Evolutionary conservation across 2,329 filamentous ascomycete species (phyloP), one percentile per base, ranked within the genome.

Genomic region (Ophiocordyceps camponoti-floridani): DNA sequence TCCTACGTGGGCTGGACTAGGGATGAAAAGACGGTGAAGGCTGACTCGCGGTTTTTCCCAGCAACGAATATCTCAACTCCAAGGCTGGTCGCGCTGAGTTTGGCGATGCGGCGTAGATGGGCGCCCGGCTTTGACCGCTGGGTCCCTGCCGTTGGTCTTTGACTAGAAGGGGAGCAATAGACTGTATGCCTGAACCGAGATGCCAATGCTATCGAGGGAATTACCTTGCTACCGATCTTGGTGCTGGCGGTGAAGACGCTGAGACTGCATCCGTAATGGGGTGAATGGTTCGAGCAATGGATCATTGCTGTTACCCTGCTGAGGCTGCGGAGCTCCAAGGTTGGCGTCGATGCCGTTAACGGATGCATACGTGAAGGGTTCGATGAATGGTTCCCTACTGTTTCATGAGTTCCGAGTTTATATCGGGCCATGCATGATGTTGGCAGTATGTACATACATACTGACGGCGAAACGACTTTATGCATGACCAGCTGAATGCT

Each of bases 31-130:
- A 13, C 18, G 19, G 4, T 5, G 14, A 35, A 7, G 8, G 40
- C 44, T 45, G 30, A 45, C 44, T 4, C 11, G 16, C n/a, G n/a
- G 10, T 13, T 18, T 8, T 11, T 16, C 12, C 33, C 43, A 87
- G 83, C 66, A 87, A 86, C 69, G 72, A 86, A 61, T 86, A 82
- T 67, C 69, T 84, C 57, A 84, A 86, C 73, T 85, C 81, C 55
- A 87, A 87, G 75, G 68, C 72, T 46, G 82, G 82, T 44, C 79
- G 79, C 54, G 69, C 68, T 47, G 69, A 72, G 66, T 66, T 66
- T 50, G 63, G 31, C 44, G 65, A 62, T 38, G 61, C 65, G 53
- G 66, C 67, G 57, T 69, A 27, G 35, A 9, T 10, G 35, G 28
- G 28, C 28, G 12, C 28, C 12, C 28, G 28, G 12, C n/a, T 37